Conservation (phyloP, 2,329 filamentous ascomycete species). For the Metarhizium brunneum region DNA sequence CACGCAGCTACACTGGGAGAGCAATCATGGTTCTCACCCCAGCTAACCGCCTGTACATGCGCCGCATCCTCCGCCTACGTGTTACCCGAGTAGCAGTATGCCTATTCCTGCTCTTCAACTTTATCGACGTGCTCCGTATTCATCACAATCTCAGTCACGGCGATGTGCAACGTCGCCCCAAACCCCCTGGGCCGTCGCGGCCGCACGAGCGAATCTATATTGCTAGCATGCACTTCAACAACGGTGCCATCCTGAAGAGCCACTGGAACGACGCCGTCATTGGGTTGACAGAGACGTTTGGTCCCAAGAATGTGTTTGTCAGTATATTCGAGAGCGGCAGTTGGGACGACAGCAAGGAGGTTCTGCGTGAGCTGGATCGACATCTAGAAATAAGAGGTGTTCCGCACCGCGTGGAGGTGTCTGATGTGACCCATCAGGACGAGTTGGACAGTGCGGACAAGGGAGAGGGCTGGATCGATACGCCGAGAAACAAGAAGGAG, state of each 20-base stretch:
- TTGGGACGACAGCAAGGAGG: constrained; percentile 58
- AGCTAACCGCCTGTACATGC: constrained; percentile 23
- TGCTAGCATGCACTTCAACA: constrained; percentile 61
- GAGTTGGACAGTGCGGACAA: constrained; percentile 36
- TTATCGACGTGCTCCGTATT: constrained; percentile 31
- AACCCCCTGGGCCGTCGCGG: constrained; percentile 11
- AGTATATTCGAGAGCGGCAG: constrained; percentile 61
- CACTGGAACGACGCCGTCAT: constrained; percentile 56
- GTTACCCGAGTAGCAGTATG: constrained; percentile 23
- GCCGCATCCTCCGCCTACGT: constrained; percentile 28
- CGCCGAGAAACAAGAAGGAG: constrained; percentile 42
- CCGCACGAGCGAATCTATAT: constrained; percentile 49
- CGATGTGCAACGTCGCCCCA: constrained; percentile 12
- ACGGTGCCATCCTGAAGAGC: constrained; percentile 46
- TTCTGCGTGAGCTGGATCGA: constrained; percentile 45
- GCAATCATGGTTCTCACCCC: constrained; percentile 18
- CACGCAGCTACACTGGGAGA: neutral
- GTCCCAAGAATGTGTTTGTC: constrained; percentile 56
- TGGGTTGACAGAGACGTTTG: constrained; percentile 45
- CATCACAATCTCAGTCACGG: constrained; percentile 22
- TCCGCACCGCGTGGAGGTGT: constrained; percentile 44
- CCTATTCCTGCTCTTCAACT: constrained; percentile 24
- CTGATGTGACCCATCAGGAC: constrained; percentile 49
- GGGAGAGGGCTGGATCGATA: constrained; percentile 54
- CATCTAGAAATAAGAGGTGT: constrained; percentile 44